These are phyloP conservation scores for Poronia punctata DNA, from an alignment of 495 filamentous ascomycete genomes.

Conservation along the genomic window DNA sequence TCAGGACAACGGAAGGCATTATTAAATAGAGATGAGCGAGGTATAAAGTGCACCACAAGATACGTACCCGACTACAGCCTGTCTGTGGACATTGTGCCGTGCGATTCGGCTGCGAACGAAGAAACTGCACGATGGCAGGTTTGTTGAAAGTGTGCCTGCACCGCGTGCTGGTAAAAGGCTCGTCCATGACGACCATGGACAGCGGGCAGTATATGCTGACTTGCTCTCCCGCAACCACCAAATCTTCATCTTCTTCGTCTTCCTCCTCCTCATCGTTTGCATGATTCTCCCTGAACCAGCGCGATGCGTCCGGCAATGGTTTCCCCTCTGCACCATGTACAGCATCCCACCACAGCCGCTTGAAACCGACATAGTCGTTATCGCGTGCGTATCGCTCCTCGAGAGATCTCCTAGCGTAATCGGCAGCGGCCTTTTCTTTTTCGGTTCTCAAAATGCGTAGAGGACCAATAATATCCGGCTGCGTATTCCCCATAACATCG, in stretches of 20 bases:
- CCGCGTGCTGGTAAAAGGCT: conserved; percentile 67
- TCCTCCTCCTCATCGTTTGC: conserved; percentile 17
- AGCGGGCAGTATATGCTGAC: conserved; percentile 73
- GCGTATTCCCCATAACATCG: conserved; percentile 11
- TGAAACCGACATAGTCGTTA: conserved; percentile 76
- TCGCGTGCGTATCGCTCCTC: conserved; percentile 59
- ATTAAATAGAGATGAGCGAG: too few species aligned
- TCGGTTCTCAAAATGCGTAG: conserved; percentile 30
- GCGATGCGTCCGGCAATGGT: conserved; percentile 59
- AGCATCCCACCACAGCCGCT: conserved; percentile 69
- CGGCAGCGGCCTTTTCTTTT: conserved; percentile 24
- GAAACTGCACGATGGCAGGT: conserved; percentile 59
- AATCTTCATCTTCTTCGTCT: conserved; percentile 60
- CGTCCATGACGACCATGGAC: conserved; percentile 63
- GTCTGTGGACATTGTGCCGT: conserved; percentile 34
- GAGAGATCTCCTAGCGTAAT: conserved; percentile 34
- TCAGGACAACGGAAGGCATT: too few species aligned
- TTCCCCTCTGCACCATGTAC: conserved; percentile 57
- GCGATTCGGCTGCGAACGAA: conserved; percentile 32
- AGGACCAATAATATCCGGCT: conserved; percentile 16
- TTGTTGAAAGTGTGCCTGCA: conserved; percentile 83
- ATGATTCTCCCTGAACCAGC: conserved; percentile 58
- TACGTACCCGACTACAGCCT: conserved; percentile 38
- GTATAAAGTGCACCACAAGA: too few species aligned
- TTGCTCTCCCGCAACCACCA: conserved; percentile 62